Percentiles rank a stretch among this genome's conserved stretches.
phyloP scores from a whole-genome alignment of 768 basidiomycete genomes.

The Trametes maxima region DNA sequence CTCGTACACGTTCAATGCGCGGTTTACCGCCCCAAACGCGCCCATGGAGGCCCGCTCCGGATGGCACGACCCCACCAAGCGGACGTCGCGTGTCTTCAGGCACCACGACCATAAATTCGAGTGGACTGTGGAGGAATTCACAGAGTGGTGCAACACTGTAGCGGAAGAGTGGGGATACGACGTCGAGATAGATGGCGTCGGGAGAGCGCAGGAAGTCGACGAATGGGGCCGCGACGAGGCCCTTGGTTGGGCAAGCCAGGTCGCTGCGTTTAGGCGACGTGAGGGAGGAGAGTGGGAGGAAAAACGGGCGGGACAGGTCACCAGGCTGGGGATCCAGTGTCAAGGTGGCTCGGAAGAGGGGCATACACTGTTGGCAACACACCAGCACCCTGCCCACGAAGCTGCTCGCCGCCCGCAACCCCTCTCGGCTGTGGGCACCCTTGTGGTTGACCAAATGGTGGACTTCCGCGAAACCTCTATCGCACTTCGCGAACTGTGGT shows the following conservation, averaged over 20 bases:
- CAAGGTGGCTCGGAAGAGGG: constrained; percentile 14
- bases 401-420: constrained; percentile 46
- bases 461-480: constrained; percentile 51
- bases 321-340: constrained; percentile 20
- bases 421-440: constrained; percentile 49
- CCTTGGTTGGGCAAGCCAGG: constrained; percentile 67
- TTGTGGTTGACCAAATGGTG: constrained; percentile 57
- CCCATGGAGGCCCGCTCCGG: constrained; percentile 45
- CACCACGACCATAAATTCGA: constrained; percentile 89
- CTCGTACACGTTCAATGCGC: constrained; percentile 79
- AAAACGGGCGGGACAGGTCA: constrained; percentile 35
- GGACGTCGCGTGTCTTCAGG: constrained; percentile 75
- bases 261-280: constrained; percentile 60
- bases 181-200: constrained; percentile 61
- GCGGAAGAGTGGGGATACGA: constrained; percentile 75
- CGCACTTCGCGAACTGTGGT: constrained; percentile 46
- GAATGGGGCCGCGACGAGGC: constrained; percentile 70
- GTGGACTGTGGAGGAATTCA: constrained; percentile 80
- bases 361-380: constrained; percentile 52
- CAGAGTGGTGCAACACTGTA: constrained; percentile 54
- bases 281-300: constrained; percentile 38
- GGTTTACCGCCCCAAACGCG: constrained; percentile 62
- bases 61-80: constrained; percentile 71
- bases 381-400: constrained; percentile 55
- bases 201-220: constrained; percentile 59